Evolutionary conservation across 2,329 filamentous ascomycete species (phyloP).

Genomic region (Fusarium udum): DNA sequence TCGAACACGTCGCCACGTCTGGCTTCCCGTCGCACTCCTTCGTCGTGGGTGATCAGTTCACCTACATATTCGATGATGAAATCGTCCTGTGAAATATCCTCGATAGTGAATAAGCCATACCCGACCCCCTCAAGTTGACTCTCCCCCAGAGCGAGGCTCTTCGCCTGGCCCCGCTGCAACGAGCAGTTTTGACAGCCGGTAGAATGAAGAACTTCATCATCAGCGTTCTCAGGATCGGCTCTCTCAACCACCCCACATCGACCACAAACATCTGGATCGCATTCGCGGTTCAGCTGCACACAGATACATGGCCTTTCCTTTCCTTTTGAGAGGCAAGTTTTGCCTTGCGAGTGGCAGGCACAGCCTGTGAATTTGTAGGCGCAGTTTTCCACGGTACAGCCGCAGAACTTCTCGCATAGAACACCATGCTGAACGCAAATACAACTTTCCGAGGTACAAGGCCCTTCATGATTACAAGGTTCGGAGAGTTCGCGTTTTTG

Average conservation of each 20-base stretch:
- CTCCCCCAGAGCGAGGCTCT: slow-evolving; percentile 73
- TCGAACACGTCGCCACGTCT: slow-evolving; percentile 69
- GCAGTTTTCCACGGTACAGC: slow-evolving; percentile 67
- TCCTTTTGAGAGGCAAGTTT: slow-evolving; percentile 65
- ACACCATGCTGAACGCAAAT: slow-evolving; percentile 69
- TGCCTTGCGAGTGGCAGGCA: slow-evolving; percentile 69
- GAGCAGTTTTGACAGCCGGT: slow-evolving; percentile 76
- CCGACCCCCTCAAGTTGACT: slow-evolving; percentile 75
- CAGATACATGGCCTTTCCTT: slow-evolving; percentile 74
- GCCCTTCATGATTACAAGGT: slow-evolving; percentile 75
- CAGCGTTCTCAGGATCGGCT: slow-evolving; percentile 73
- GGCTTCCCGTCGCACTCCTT: slow-evolving; percentile 74
- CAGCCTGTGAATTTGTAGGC: slow-evolving; percentile 73
- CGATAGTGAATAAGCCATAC: slow-evolving; percentile 78
- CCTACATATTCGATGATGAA: slow-evolving; percentile 85
- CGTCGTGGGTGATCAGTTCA: slow-evolving; percentile 76
- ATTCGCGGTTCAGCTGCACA: slow-evolving; percentile 77
- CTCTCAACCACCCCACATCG: slow-evolving; percentile 75
- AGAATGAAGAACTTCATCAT: slow-evolving; percentile 64
- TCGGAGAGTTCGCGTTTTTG: slow-evolving; percentile 66
- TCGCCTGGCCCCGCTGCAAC: slow-evolving; percentile 73
- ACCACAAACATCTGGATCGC: slow-evolving; percentile 79
- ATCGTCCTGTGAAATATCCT: slow-evolving; percentile 72
- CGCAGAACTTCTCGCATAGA: slow-evolving; percentile 78
- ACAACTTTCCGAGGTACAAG: slow-evolving; percentile 70